Conservation (phyloP, 2,329 filamentous ascomycete species). For the Fusarium clavum region DNA sequence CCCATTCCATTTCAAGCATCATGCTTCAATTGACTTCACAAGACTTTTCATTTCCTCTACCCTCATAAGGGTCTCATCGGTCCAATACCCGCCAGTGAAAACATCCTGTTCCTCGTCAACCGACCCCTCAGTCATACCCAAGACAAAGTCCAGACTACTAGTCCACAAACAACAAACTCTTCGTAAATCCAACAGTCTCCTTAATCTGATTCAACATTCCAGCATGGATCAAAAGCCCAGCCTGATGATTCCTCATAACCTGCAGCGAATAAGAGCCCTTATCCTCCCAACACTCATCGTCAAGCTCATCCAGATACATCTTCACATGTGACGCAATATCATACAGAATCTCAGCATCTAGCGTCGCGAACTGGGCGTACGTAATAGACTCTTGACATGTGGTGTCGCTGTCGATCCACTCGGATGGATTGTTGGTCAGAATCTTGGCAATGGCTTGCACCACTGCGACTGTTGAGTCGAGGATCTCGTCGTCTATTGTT, state of each 20-base stretch:
- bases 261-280: background rate
- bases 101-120: background rate
- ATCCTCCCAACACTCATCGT: background rate
- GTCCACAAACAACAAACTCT: constrained; percentile 16
- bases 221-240: constrained; percentile 18
- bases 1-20: too few species aligned
- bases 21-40: too few species aligned
- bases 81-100: background rate
- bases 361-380: constrained; percentile 28
- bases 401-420: constrained; percentile 42
- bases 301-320: constrained; percentile 26
- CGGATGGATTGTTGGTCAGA: constrained; percentile 41
- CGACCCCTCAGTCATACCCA: too few species aligned
- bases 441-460: constrained; percentile 28
- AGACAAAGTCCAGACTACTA: background rate
- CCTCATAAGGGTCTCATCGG: too few species aligned
- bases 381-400: background rate
- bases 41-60: too few species aligned
- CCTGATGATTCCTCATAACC: constrained; percentile 35
- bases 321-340: constrained; percentile 29
- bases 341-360: constrained; percentile 35
- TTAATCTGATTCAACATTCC: constrained; percentile 26
- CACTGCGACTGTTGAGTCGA: constrained; percentile 11
- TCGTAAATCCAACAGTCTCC: constrained; percentile 23
- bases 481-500: background rate